Evolutionary conservation across 768 basidiomycete species (phyloP), one percentile per base, ranked within the genome.

Genomic region (Favolaschia claudopus): DNA sequence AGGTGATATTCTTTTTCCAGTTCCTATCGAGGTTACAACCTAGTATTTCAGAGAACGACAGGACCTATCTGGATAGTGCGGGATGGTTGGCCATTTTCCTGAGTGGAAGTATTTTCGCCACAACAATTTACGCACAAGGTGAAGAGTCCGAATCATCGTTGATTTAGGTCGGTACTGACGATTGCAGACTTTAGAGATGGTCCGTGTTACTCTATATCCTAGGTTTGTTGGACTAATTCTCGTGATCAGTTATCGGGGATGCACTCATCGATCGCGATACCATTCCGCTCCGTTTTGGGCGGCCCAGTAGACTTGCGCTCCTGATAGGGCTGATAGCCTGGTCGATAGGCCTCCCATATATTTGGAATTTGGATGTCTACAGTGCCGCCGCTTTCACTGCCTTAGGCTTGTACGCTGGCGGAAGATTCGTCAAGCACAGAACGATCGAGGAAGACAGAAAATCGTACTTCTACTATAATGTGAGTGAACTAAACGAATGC

Each of bases 61-160:
- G 54, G 7, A 52, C 59, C 9, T 49, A 24, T 0, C 50, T 74
- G 15, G 74, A 70, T 27, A 49, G 62, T 8, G 71, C 69, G 0
- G 73, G 69, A 3, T 60, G 63, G 46, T 63, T 72, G 2, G 71
- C 80, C 0, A 55, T 74, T 27, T 65, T 67, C 28, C 38, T 78
- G 47, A 80, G 75, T 27, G 69, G 71, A 3, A 67, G 70, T 2
- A 72, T 79, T 19, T 74, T 79, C 46, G 58, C 74, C 7, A 78
- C 79, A 1, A 81, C 79, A 1, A 76, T 80, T 10, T 79, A 79
- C 34, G 74, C 77, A 7, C 78, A 81, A 67, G 56, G 56, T 50
- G 19, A 4, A 22, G 20, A 17, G 19, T 20, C 17, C 14, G 2
- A 10, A 25, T 14, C 22, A 25, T 19, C 13, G 12, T 22, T 29